These are phyloP conservation scores for Candida verbasci DNA, from an alignment of 805 yeast species.

Conservation along the genomic window DNA sequence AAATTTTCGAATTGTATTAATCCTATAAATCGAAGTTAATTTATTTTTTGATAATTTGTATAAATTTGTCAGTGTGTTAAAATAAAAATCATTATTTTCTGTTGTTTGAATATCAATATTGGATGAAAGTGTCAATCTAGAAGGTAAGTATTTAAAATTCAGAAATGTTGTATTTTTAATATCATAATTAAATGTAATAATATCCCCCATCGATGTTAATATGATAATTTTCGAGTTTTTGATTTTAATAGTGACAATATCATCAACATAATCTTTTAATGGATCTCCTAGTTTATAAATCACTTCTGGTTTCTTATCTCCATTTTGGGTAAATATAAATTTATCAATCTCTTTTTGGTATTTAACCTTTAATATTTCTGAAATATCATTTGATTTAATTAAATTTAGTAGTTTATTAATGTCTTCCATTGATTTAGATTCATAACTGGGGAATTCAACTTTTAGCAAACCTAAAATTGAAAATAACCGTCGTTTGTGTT, in stretches of 20 bases:
- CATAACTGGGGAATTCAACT: neutral
- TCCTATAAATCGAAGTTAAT: too few relatives aligned
- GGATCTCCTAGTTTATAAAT: neutral
- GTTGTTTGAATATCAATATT: too few relatives aligned
- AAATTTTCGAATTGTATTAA: constrained; percentile 1
- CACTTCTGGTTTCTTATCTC: neutral
- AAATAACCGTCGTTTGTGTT: neutral
- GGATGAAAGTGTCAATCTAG: too few relatives aligned
- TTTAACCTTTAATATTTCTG: neutral
- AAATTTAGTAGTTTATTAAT: neutral
- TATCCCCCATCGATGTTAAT: neutral
- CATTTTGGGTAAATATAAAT: neutral
- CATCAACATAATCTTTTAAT: too few relatives aligned
- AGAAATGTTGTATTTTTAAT: neutral
- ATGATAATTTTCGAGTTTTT: neutral
- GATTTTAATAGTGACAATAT: neutral
- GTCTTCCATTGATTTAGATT: neutral
- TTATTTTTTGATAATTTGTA: neutral
- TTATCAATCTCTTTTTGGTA: neutral
- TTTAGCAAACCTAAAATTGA: neutral
- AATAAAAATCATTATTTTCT: neutral
- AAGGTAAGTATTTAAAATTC: neutral
- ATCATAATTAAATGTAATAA: neutral
- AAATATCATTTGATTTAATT: neutral
- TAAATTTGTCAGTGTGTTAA: neutral